These are phyloP conservation scores for Beauveria bassiana DNA, from an alignment of 2,329 filamentous ascomycete species.

Conservation along the genomic window DNA sequence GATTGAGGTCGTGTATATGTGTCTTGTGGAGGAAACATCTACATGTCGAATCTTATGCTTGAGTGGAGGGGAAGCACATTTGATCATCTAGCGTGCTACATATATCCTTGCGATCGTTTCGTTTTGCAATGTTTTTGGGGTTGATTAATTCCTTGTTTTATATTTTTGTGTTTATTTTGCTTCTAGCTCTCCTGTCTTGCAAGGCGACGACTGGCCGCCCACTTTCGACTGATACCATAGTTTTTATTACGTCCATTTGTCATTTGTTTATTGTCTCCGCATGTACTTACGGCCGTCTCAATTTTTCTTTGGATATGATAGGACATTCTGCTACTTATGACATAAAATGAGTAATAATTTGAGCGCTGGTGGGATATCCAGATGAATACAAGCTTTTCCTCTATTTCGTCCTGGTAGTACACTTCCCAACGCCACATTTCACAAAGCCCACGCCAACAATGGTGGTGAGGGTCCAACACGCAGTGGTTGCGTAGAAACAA, in stretches of 20 bases:
- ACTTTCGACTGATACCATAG: conserved; percentile 2
- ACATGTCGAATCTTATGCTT: neutral
- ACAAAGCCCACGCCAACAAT: no score
- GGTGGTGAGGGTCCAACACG: no score
- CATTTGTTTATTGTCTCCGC: neutral
- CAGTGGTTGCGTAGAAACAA: no score
- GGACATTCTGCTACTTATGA: no score
- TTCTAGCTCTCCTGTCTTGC: neutral
- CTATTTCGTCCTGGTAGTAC: no score
- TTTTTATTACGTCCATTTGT: neutral
- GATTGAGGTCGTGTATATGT: neutral
- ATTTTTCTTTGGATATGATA: neutral
- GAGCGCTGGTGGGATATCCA: no score
- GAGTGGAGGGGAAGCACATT: neutral
- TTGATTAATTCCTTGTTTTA: neutral
- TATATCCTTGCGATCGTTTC: neutral
- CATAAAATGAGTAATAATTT: neutral
- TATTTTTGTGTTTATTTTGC: neutral
- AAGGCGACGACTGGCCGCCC: neutral
- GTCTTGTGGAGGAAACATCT: neutral
- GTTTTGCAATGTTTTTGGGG: neutral
- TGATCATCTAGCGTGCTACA: conserved; percentile 2
- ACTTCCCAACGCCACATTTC: no score
- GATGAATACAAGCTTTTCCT: no score
- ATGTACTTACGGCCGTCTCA: neutral